These are phyloP conservation scores for Psilocybe azurescens DNA, from an alignment of 768 basidiomycete species.

Conservation along the genomic window DNA sequence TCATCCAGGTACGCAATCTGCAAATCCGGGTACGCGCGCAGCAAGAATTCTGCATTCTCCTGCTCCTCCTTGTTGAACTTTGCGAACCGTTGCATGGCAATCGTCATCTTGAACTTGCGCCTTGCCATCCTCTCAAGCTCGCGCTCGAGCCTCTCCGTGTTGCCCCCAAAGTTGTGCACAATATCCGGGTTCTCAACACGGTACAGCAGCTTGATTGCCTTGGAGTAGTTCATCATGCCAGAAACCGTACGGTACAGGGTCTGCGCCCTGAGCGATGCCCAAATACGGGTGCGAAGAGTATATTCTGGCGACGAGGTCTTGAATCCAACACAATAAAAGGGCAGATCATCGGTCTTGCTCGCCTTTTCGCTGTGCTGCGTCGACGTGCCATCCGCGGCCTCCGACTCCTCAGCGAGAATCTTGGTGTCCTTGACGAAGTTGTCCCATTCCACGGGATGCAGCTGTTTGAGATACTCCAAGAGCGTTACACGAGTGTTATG, in stretches of 20 bases:
- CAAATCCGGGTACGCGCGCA: conserved; percentile 97
- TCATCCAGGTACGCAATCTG: conserved; percentile 99
- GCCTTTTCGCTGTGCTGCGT: conserved; percentile 74
- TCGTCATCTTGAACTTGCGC: conserved; percentile 97
- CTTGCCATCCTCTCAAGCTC: conserved; percentile 97
- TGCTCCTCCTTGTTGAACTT: conserved; percentile 99
- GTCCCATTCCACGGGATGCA: conserved; percentile 99
- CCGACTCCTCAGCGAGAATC: conserved; percentile 93
- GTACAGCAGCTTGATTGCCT: conserved; percentile 98
- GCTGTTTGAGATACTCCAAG: conserved; percentile 96
- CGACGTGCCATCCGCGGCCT: conserved; percentile 57
- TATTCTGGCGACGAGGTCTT: conserved; percentile 99
- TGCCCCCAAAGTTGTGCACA: conserved; percentile 94
- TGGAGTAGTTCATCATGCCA: conserved; percentile 99
- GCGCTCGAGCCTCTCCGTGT: conserved; percentile 94
- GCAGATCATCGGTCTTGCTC: conserved; percentile 86
- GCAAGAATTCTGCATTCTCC: conserved; percentile 96
- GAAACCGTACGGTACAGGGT: conserved; percentile 98
- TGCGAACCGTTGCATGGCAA: conserved; percentile 98
- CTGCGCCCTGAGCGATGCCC: conserved; percentile 98
- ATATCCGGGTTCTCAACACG: conserved; percentile 99
- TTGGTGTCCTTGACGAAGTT: conserved; percentile 99
- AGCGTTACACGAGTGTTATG: conserved; percentile 95
- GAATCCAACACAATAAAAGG: conserved; percentile 99
- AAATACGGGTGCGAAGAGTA: conserved; percentile 97